Evolutionary conservation across 371 early-diverging fungal species (phyloP), one percentile per base, ranked within the genome.

Genomic region (Syncephalastrum racemosum): DNA sequence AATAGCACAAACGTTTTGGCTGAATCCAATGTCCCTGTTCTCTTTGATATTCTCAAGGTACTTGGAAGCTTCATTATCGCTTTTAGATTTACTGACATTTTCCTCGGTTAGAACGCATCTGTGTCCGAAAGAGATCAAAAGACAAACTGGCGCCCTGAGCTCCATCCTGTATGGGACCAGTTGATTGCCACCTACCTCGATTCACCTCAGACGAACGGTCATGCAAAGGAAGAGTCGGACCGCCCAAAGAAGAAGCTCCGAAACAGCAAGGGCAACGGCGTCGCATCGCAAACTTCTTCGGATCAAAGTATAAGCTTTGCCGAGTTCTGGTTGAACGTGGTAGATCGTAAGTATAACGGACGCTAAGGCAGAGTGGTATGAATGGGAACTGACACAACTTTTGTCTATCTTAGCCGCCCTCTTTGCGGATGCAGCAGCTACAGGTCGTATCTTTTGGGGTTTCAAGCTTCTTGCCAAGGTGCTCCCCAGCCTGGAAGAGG

Each of bases 361-460:
- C n/a, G 24, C 41, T 48, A 25, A 42, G 23, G 7, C n/a, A 2
- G 24, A 39, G 20, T 8, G n/a, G 14, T n/a, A 4, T 19, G 23
- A 19, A 19, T 5, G 5, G 22, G 23, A 0, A 27, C 27, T 27
- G 27, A 27, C 27, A 27, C 27, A 27, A 6, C 27, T 27, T 3
- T 27, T 27, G 4, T 27, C 27, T 7, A 3, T 3, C 27, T 6
- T 27, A 27, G 27, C 27, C 27, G 27, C 27, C 27, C 27, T 27
- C 27, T 27, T 27, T 27, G 27, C 27, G 27, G 27, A 27, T 3
- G 27, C 27, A 27, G 27, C 27, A 27, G 27, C 27, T 1, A 27
- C 27, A 73, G 91, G 92, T 63, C 88, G 92, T 62, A 91, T 90
- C 63, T 92, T 77, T 76, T 86, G 95, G 84, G 96, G 94, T 18